Evolutionary conservation across 768 basidiomycete species (phyloP), one percentile per base, ranked within the genome.

Genomic region (Lentinus tigrinus): DNA sequence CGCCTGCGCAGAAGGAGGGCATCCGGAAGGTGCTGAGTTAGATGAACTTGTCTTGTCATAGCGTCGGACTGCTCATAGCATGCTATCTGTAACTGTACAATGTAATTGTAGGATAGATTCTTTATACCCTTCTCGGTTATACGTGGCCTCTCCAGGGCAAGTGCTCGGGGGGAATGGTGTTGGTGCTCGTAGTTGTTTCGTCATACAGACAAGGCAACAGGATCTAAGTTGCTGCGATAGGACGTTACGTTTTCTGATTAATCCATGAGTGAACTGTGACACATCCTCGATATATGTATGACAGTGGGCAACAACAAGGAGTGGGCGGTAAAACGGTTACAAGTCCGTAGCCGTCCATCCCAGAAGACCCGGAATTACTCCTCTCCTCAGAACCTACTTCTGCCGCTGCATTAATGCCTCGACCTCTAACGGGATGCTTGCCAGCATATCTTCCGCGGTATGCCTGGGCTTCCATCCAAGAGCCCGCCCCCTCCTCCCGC

Each of bases 1-100:
- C 90, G 11, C 73, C 82, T 2, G 74, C 80, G 17, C 95, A 98
- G 76, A 92, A 89, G 74, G 89, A 93, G 68, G 90, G 82, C 0
- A 68, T 97, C 34, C 78, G 84, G 71, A 91, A 87, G 71, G 80
- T 91, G 36, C 68, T 91, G 67, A 74, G 70, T 23, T 66, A 46
- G 43, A 46, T 24, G 31, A 11, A 31, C 31, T 31, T 31, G 31
- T 6, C 31, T 11, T 31, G 31, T 31, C 11, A 11, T 11, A 31
- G 11, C 31, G 31, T 11, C 31, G 43, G 43, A 46, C 43, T 46
- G 23, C 40, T 42, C 21, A 23, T 54, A 52, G 52, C 52, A 59
- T 50, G 40, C 37, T 59, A 54, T 31, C 17, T 59, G 58, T 59
- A 59, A 48, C 28, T 56, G 40, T 47, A 46, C 43, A 17, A 57